These are phyloP conservation scores for Piper betle DNA, from an alignment of 164 flowering plant species.

Conservation along the genomic window DNA sequence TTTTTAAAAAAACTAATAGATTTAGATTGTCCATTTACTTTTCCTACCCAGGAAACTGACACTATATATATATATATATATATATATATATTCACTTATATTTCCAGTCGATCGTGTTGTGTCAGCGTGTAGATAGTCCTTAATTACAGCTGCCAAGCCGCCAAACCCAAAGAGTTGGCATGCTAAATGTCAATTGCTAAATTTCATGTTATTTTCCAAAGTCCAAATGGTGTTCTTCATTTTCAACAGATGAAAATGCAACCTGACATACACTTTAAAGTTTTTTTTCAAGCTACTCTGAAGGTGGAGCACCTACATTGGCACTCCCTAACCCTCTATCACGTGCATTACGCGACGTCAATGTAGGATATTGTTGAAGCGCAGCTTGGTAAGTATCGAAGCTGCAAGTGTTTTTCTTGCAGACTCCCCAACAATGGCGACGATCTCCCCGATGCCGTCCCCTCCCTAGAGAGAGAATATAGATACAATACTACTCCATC, in stretches of 20 bases:
- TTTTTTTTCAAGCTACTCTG: too few species aligned
- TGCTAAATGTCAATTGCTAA: not conserved
- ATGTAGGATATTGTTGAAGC: not conserved
- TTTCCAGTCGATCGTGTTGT: too few species aligned
- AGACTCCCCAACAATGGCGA: not conserved
- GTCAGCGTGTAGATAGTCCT: too few species aligned
- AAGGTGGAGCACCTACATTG: too few species aligned
- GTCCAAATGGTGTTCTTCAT: not conserved
- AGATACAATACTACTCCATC: not conserved
- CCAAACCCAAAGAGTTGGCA: constrained; percentile 6
- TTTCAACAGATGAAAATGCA: not conserved
- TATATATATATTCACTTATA: too few species aligned
- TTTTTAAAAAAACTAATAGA: too few species aligned
- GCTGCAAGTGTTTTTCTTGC: not conserved
- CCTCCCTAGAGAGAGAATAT: not conserved
- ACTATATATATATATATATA: too few species aligned
- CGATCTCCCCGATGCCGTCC: constrained; percentile 2
- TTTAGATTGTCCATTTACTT: too few species aligned
- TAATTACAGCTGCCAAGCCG: not conserved
- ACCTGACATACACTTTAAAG: too few species aligned
- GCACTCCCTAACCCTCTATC: not conserved
- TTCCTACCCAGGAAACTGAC: too few species aligned
- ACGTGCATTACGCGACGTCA: too few species aligned
- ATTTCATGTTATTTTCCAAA: not conserved
- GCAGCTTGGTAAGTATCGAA: constrained; percentile 3